Percentiles rank a stretch among this genome's conserved stretches.
Conservation (phyloP, 768 basidiomycete genomes). For the Boletus tylopilopsis region DNA sequence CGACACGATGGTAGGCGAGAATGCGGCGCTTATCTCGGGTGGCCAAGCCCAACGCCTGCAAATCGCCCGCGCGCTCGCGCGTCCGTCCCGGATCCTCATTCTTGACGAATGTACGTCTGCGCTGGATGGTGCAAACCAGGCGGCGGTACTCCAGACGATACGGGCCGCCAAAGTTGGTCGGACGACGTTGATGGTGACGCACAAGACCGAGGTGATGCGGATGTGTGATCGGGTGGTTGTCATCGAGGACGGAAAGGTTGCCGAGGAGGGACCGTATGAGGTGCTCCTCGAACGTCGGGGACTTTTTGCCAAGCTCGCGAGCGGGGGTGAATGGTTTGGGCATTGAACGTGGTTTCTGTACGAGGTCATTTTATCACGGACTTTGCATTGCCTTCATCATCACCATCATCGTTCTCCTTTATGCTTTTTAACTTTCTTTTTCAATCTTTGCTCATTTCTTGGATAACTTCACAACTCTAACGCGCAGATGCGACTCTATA, state of each 20-base stretch:
- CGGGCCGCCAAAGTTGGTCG: constrained; percentile 56
- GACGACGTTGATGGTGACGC: constrained; percentile 91
- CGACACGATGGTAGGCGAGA: constrained; percentile 85
- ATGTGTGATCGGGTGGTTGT: constrained; percentile 90
- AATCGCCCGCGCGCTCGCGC: constrained; percentile 87
- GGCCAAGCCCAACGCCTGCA: constrained; percentile 93
- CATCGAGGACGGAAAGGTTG: constrained; percentile 70
- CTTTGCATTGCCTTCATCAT: background rate
- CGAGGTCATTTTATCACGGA: too few relatives aligned
- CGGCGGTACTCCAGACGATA: constrained; percentile 77
- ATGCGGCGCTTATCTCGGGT: constrained; percentile 86
- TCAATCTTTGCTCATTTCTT: background rate
- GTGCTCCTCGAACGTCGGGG: constrained; percentile 64
- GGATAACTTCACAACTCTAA: background rate
- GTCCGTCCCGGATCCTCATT: constrained; percentile 69
- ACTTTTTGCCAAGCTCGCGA: constrained; percentile 72
- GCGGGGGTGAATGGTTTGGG: constrained; percentile 67
- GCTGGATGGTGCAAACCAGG: constrained; percentile 81
- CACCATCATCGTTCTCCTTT: background rate
- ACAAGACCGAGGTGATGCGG: constrained; percentile 86
- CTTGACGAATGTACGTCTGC: constrained; percentile 97
- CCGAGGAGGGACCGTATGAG: constrained; percentile 76
- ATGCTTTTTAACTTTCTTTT: background rate
- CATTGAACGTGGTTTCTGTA: constrained; percentile 11
- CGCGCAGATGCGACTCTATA: background rate